Conservation (phyloP, 2,329 filamentous ascomycete species). For the Alternaria alternata region DNA sequence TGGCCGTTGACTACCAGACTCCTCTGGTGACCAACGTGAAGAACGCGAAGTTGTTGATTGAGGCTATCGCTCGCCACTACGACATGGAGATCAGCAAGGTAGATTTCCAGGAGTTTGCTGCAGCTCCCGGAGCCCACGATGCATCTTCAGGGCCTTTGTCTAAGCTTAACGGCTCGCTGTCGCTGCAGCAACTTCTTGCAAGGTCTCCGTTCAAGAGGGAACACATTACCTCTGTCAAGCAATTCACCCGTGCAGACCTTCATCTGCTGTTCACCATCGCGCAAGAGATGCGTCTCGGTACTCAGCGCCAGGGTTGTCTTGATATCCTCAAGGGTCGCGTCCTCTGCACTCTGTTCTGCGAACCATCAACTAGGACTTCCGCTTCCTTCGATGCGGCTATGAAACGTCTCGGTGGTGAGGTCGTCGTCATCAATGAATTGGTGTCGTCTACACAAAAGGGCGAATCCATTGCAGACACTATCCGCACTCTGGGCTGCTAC, state of each 20-base stretch:
- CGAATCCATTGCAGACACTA: conserved; percentile 89
- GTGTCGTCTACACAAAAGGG: conserved; percentile 94
- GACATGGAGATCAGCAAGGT: conserved; percentile 82
- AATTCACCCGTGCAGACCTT: conserved; percentile 86
- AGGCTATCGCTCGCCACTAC: conserved; percentile 90
- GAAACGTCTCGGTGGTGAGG: conserved; percentile 93
- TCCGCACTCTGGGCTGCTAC: conserved; percentile 93
- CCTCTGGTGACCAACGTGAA: conserved; percentile 98
- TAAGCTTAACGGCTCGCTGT: conserved; percentile 64
- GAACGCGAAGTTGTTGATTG: conserved; percentile 96
- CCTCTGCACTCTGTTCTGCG: conserved; percentile 93
- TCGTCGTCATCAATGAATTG: conserved; percentile 80
- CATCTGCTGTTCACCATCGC: conserved; percentile 96
- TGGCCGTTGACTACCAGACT: conserved; percentile 98
- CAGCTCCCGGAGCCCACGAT: conserved; percentile 46
- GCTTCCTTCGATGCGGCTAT: conserved; percentile 97
- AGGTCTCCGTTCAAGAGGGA: conserved; percentile 87
- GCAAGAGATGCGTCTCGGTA: conserved; percentile 95
- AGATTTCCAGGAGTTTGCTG: conserved; percentile 85
- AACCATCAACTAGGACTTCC: conserved; percentile 95
- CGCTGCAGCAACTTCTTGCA: conserved; percentile 75
- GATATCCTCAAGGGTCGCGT: conserved; percentile 86
- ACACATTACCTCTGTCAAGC: conserved; percentile 89
- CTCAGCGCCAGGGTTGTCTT: conserved; percentile 89
- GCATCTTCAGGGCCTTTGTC: conserved; percentile 52